Conservation (phyloP, 768 basidiomycete genomes). For the Mycena filopes region DNA sequence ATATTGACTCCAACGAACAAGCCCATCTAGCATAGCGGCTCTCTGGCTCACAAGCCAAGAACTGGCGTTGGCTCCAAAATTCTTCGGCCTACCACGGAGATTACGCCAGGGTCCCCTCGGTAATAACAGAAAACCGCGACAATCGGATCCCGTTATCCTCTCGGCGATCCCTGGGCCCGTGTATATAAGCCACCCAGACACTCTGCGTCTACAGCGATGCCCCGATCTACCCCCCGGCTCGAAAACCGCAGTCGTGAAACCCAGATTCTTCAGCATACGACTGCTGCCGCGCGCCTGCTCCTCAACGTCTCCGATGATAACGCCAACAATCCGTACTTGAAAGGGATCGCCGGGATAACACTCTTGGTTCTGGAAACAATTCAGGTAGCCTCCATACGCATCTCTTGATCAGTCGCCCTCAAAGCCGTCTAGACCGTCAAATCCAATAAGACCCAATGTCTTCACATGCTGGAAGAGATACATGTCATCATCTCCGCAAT, state of each 20-base stretch:
- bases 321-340: conserved; percentile 9
- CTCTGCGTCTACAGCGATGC: background rate
- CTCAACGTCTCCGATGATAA: conserved; percentile 8
- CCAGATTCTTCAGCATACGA: background rate
- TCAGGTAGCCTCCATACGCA: background rate
- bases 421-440: background rate
- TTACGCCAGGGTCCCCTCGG: too few relatives aligned
- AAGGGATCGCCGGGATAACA: conserved; percentile 18
- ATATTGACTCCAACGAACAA: too few relatives aligned
- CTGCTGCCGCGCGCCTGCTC: conserved; percentile 1
- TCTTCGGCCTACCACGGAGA: too few relatives aligned
- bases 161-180: too few relatives aligned
- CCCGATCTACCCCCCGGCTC: background rate
- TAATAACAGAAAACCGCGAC: too few relatives aligned
- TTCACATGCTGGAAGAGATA: conserved; percentile 8
- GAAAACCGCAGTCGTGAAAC: background rate
- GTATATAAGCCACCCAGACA: too few relatives aligned
- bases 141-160: too few relatives aligned
- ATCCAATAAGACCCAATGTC: conserved; percentile 14
- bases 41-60: too few relatives aligned
- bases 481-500: conserved; percentile 7
- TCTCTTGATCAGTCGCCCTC: too few relatives aligned
- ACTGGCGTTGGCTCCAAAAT: too few relatives aligned
- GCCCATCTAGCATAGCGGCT: too few relatives aligned
- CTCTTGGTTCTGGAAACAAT: conserved; percentile 11